Conservation (phyloP, 768 basidiomycete species). For the Neoboletus brunneissimus region DNA sequence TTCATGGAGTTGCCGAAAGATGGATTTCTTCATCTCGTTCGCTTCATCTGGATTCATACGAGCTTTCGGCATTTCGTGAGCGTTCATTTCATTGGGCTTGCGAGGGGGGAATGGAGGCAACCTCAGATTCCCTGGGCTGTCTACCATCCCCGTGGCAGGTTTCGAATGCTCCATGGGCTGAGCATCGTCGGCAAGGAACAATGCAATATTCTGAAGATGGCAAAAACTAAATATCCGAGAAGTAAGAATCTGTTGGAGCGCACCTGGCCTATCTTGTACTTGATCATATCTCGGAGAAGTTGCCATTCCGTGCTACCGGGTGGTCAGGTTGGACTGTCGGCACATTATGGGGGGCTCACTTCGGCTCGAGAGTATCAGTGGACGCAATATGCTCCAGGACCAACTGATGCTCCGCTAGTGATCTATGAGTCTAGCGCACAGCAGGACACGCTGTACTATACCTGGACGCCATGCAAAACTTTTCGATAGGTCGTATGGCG, state of each 20-base stretch:
- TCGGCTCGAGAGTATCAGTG: conserved; percentile 63
- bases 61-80: conserved; percentile 52
- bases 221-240: background rate
- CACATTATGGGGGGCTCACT: conserved; percentile 9
- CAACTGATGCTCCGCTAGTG: conserved; percentile 51
- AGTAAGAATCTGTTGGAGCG: background rate
- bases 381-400: conserved; percentile 61
- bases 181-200: conserved; percentile 43
- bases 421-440: conserved; percentile 1
- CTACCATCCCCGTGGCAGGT: conserved; percentile 33
- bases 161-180: conserved; percentile 40
- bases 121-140: conserved; percentile 56
- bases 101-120: conserved; percentile 73
- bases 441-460: conserved; percentile 21
- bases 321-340: conserved; percentile 12
- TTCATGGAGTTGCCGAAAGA: conserved; percentile 65
- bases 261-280: conserved; percentile 68
- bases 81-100: conserved; percentile 45
- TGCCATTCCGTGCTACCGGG: conserved; percentile 63
- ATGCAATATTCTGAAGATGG: conserved; percentile 44
- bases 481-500: conserved; percentile 11
- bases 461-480: conserved; percentile 54
- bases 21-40: conserved; percentile 47
- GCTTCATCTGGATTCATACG: conserved; percentile 64
- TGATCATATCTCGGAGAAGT: conserved; percentile 66